Conservation (phyloP, 78 protist species). For the Pigoraptor vietnamica region DNA sequence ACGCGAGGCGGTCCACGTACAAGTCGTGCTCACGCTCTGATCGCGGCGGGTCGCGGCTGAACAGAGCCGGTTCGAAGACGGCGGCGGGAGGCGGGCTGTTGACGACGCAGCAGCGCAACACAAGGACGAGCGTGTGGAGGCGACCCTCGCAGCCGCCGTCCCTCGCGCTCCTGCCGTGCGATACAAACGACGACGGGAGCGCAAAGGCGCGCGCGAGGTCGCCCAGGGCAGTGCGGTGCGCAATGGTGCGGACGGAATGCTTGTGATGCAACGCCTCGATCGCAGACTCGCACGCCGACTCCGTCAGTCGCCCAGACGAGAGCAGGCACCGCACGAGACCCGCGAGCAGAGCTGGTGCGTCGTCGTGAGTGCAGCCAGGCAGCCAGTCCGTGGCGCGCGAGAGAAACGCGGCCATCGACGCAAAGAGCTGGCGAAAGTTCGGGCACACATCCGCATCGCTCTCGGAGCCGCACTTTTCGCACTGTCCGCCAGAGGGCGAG, state of each 20-base stretch:
- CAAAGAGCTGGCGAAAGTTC: background rate
- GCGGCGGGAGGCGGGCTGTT: background rate
- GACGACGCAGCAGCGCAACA: background rate
- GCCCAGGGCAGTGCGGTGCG: background rate
- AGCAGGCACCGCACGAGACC: background rate
- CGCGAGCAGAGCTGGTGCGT: background rate
- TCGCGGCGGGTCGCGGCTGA: background rate
- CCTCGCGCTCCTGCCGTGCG: too few species aligned
- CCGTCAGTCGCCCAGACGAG: background rate
- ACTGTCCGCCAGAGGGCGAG: too few species aligned
- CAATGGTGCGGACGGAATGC: background rate
- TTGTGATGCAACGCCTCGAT: background rate
- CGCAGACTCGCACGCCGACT: background rate
- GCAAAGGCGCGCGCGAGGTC: background rate
- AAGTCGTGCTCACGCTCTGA: background rate
- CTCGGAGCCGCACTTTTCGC: background rate
- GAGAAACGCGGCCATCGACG: background rate
- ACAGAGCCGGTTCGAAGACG: background rate
- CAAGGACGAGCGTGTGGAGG: background rate
- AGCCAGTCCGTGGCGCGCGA: background rate
- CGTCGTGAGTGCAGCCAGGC: background rate
- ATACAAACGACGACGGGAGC: background rate
- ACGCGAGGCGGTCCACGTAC: background rate
- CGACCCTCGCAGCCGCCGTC: background rate
- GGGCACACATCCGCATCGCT: background rate